A percentile compares a stretch with the other conserved stretches of the same genome.
phyloP scores from a whole-genome alignment of 805 yeast species.

The Candida hungchunana region DNA sequence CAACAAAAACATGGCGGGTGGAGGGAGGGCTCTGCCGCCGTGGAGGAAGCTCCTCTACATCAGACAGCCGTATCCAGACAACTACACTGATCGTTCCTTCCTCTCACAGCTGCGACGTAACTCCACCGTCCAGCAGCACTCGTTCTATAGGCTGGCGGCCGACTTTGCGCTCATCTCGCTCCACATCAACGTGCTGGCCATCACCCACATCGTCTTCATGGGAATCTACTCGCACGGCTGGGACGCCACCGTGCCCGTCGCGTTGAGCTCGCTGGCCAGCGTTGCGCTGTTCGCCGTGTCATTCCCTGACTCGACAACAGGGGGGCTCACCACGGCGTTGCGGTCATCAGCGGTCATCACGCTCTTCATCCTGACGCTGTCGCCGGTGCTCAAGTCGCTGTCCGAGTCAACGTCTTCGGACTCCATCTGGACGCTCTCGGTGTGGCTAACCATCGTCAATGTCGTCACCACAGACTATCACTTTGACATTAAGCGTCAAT shows the following conservation, averaged over 20 bases:
- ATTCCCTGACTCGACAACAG: background rate
- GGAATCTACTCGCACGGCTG: slow-evolving; percentile 49
- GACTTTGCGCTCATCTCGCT: slow-evolving; percentile 67
- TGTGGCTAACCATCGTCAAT: slow-evolving; percentile 71
- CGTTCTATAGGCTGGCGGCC: slow-evolving; percentile 57
- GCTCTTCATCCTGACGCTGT: slow-evolving; percentile 66
- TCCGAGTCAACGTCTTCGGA: slow-evolving; percentile 89
- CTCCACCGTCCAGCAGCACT: slow-evolving; percentile 65
- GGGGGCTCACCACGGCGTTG: slow-evolving; percentile 24
- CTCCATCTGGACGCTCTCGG: slow-evolving; percentile 89
- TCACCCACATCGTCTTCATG: slow-evolving; percentile 65
- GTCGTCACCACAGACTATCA: slow-evolving; percentile 66
- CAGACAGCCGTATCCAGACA: slow-evolving; percentile 84
- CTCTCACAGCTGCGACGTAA: slow-evolving; percentile 76
- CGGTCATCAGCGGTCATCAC: slow-evolving; percentile 69
- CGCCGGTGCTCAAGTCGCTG: slow-evolving; percentile 86
- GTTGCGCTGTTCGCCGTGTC: slow-evolving; percentile 10
- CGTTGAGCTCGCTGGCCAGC: slow-evolving; percentile 6
- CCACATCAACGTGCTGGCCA: slow-evolving; percentile 59
- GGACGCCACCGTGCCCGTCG: slow-evolving; percentile 46
- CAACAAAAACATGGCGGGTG: background rate
- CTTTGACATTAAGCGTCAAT: slow-evolving; percentile 33
- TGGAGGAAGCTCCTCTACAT: slow-evolving; percentile 89
- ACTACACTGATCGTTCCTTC: slow-evolving; percentile 79
- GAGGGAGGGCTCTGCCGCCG: slow-evolving; percentile 28